Evolutionary conservation across 352 stramenopile genomes (phyloP), one percentile per base, ranked within the genome.

Genomic region (Phytophthora palmivora): DNA sequence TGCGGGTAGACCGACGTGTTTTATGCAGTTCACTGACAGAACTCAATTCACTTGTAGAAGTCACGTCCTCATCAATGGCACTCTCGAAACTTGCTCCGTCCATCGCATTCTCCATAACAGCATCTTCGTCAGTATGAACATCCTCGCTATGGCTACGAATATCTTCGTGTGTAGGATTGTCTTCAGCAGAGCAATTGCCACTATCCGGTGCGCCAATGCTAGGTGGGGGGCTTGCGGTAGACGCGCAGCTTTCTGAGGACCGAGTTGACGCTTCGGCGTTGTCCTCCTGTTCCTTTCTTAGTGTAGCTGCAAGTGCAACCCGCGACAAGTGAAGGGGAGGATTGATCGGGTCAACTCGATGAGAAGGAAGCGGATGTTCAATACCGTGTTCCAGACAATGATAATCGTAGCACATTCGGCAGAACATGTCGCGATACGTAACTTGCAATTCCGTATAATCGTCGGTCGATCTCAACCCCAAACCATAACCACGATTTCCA

Each of bases 391-490:
- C 70, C 18, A 89, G 82, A 55, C 94, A 98, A 66, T 98, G 91
- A 64, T 97, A 98, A 41, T 83, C 87, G 67, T 97, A 97, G 67
- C 94, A 98, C 72, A 92, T 87, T 28, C 89, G 79, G 63, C 94
- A 98, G 53, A 97, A 97, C 19, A 98, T 68, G 39, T 96, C 82
- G n/a, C 88, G 82, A 66, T 95, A 98, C 3, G 84, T 92, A 64
- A 97, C 83, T 34, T 88, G 84, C 18, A 96, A 60, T 45, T 90
- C 72, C 6, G 65, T 65, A 50, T 96, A 98, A 28, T 87, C 70
- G 26, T 55, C 67, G 7, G 79, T 83, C 19, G 79, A 66, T 15
- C 78, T 75, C 19, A 91, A 41, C 18, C 82, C 82, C 39, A 88
- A 60, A 26, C 79, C 60, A 34, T 70, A 73, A 6, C 67, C 58